Conservation (phyloP, 345 rosid genomes). For the Melaleuca quinquenervia region DNA sequence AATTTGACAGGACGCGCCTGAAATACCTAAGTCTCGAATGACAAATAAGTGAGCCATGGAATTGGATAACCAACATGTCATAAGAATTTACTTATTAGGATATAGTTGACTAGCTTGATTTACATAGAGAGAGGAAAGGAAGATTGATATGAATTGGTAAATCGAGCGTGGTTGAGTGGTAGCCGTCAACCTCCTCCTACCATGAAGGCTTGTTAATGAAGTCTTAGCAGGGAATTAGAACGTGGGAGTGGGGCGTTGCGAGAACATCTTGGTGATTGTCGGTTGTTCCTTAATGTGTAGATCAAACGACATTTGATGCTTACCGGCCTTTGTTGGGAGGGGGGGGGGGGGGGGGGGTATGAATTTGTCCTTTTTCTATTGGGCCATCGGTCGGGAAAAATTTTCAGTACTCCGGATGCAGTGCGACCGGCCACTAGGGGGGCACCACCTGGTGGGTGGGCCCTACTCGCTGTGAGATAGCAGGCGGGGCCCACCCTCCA, state of each 20-base stretch:
- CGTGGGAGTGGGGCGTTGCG: not conserved
- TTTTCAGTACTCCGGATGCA: no score
- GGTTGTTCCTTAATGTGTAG: conserved; percentile 11
- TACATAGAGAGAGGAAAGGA: not conserved
- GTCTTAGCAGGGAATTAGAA: not conserved
- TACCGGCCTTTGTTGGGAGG: not conserved
- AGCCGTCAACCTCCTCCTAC: conserved; percentile 14
- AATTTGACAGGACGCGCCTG: no score
- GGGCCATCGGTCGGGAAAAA: not conserved
- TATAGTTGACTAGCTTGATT: not conserved
- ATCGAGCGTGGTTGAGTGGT: not conserved
- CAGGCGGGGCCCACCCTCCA: no score
- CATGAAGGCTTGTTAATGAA: conserved; percentile 18
- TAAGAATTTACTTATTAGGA: not conserved
- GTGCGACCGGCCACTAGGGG: no score
- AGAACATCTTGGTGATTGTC: conserved; percentile 13
- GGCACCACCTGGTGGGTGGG: no score
- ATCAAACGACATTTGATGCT: conserved; percentile 5
- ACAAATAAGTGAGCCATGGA: not conserved
- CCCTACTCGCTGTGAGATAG: no score
- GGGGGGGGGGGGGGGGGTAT: not conserved
- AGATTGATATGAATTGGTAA: not conserved
- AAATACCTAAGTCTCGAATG: not conserved
- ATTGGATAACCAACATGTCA: not conserved
- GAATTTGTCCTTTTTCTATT: not conserved